Evolutionary conservation across 2,329 filamentous ascomycete species (phyloP).

Genomic region (Hymenoscyphus fraxineus): DNA sequence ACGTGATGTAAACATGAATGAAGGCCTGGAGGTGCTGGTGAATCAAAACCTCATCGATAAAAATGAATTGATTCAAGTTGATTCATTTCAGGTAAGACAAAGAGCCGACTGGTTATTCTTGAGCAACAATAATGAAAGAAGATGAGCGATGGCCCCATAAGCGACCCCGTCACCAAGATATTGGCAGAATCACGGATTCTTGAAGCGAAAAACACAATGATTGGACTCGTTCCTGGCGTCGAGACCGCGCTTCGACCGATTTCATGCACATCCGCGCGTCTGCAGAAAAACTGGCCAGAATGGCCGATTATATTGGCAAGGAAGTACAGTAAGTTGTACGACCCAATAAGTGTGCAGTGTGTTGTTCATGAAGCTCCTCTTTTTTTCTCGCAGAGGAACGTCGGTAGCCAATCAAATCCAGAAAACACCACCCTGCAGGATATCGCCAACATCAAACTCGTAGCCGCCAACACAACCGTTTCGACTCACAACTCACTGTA

Average conservation of each 20-base stretch:
- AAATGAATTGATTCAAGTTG: neutral
- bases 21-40: no score
- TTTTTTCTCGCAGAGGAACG: neutral
- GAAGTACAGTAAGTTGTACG: neutral
- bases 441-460: conserved; percentile 17
- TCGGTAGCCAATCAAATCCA: conserved; percentile 21
- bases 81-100: neutral
- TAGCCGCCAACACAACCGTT: conserved; percentile 16
- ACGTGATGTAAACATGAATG: no score
- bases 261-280: conserved; percentile 10
- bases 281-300: neutral
- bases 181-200: neutral
- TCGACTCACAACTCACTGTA: conserved; percentile 18
- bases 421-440: conserved; percentile 11
- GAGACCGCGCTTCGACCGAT: conserved; percentile 11
- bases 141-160: neutral
- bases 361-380: neutral
- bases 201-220: neutral
- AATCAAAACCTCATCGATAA: no score
- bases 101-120: neutral
- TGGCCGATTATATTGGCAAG: neutral
- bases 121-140: neutral
- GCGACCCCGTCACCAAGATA: neutral
- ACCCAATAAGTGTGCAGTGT: neutral
- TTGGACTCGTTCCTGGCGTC: conserved; percentile 5